These are phyloP conservation scores for Saccharomycopsis crataegensis DNA, from an alignment of 1,139 yeast species.

Conservation along the genomic window DNA sequence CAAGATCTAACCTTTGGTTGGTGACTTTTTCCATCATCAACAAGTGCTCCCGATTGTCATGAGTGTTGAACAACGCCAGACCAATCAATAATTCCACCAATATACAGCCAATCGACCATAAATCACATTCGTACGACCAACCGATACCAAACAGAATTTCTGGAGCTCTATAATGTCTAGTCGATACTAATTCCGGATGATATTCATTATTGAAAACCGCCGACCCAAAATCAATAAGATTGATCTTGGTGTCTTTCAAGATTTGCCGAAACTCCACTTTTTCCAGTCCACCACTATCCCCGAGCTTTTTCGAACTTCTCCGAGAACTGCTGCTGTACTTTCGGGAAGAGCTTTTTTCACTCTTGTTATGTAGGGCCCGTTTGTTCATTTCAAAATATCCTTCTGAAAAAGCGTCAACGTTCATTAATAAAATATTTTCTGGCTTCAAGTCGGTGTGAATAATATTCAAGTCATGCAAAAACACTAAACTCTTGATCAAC, in stretches of 20 bases:
- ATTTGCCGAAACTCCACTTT: conserved; percentile 31
- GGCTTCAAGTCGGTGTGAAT: conserved; percentile 96
- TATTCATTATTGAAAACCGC: conserved; percentile 93
- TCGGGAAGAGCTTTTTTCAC: conserved; percentile 26
- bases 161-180: conserved; percentile 96
- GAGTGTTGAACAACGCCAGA: conserved; percentile 92
- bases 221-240: conserved; percentile 91
- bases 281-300: too few species aligned
- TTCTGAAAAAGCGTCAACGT: conserved; percentile 37
- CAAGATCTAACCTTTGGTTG: conserved; percentile 32
- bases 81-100: conserved; percentile 88
- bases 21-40: conserved; percentile 87
- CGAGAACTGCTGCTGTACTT: too few species aligned
- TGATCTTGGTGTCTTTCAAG: conserved; percentile 73
- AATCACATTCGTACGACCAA: conserved; percentile 88
- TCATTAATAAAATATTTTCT: conserved; percentile 78
- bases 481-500: conserved; percentile 76
- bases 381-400: conserved; percentile 6
- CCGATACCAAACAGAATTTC: conserved; percentile 91
- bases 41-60: conserved; percentile 87
- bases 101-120: conserved; percentile 96
- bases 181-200: conserved; percentile 86
- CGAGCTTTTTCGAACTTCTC: too few species aligned
- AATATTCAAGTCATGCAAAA: conserved; percentile 78
- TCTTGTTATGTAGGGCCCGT: conserved; percentile 25